Conservation (phyloP, 306 rosid species). For the Vigna reflexopilosa region DNA sequence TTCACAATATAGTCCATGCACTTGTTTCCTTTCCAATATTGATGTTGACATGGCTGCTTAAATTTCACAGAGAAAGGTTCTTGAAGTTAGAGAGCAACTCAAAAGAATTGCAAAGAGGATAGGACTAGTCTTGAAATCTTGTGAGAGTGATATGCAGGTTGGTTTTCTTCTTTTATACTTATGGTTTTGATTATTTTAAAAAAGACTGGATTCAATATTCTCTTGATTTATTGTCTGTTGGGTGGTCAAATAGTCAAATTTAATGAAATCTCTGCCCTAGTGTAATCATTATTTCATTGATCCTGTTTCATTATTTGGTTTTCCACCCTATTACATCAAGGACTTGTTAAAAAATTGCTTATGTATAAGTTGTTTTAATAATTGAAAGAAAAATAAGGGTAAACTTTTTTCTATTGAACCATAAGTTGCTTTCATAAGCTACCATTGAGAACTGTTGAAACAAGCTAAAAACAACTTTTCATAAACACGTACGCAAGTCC, state of each 20-base stretch:
- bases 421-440: not conserved
- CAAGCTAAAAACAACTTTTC: not conserved
- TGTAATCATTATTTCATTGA: slow-evolving; percentile 2
- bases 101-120: slow-evolving; percentile 82
- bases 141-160: slow-evolving; percentile 79
- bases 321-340: slow-evolving; percentile 10
- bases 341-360: not conserved
- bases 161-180: slow-evolving; percentile 18
- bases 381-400: not conserved
- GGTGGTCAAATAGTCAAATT: slow-evolving; percentile 13
- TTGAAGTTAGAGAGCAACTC: slow-evolving; percentile 93
- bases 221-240: slow-evolving; percentile 25
- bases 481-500: not conserved
- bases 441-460: not conserved
- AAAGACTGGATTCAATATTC: slow-evolving; percentile 16
- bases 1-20: slow-evolving; percentile 1
- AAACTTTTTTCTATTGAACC: not conserved
- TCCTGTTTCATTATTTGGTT: slow-evolving; percentile 8
- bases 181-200: slow-evolving; percentile 4
- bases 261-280: not conserved
- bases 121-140: slow-evolving; percentile 77
- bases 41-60: slow-evolving; percentile 43
- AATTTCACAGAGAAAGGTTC: slow-evolving; percentile 74
- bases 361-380: not conserved
- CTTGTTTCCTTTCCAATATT: slow-evolving; percentile 15